Percentiles rank a stretch among this genome's conserved stretches.
Conservation (phyloP, 148 eudicot genomes). For the Amaranthus hypochondriacus region DNA sequence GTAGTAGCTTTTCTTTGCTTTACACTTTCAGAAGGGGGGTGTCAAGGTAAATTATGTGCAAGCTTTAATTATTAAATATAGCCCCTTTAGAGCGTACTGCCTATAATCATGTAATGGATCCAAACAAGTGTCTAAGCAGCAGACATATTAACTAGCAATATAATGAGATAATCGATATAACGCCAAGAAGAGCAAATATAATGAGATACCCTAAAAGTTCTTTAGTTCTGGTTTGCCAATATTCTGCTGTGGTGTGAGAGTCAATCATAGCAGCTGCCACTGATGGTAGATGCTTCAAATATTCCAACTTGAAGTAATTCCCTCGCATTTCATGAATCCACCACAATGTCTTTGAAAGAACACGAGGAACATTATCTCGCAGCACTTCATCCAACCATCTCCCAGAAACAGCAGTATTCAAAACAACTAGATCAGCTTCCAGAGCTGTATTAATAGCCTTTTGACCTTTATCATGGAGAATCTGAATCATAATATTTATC, state of each 20-base stretch:
- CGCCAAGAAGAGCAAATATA: not conserved
- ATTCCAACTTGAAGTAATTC: slow-evolving; percentile 94
- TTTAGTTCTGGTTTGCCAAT: slow-evolving; percentile 92
- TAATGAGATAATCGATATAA: no score
- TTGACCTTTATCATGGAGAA: slow-evolving; percentile 70
- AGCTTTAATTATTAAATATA: no score
- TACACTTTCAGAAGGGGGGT: not conserved
- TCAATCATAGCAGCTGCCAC: slow-evolving; percentile 99
- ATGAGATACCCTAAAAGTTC: slow-evolving; percentile 72
- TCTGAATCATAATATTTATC: slow-evolving; percentile 35
- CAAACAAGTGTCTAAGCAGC: no score
- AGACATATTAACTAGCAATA: no score
- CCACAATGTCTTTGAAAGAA: slow-evolving; percentile 96
- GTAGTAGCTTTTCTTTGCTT: not conserved
- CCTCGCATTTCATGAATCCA: slow-evolving; percentile 99
- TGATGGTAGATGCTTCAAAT: slow-evolving; percentile 85
- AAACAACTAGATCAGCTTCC: slow-evolving; percentile 84
- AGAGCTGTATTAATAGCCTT: slow-evolving; percentile 87
- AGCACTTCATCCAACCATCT: slow-evolving; percentile 95
- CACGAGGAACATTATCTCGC: slow-evolving; percentile 74
- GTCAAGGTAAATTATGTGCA: not conserved
- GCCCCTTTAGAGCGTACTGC: no score
- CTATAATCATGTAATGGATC: no score
- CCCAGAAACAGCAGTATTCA: slow-evolving; percentile 99
- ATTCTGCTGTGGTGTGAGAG: slow-evolving; percentile 87